Evolutionary conservation across 73 alveolate species (phyloP).

Genomic region (Urostyla sp.): DNA sequence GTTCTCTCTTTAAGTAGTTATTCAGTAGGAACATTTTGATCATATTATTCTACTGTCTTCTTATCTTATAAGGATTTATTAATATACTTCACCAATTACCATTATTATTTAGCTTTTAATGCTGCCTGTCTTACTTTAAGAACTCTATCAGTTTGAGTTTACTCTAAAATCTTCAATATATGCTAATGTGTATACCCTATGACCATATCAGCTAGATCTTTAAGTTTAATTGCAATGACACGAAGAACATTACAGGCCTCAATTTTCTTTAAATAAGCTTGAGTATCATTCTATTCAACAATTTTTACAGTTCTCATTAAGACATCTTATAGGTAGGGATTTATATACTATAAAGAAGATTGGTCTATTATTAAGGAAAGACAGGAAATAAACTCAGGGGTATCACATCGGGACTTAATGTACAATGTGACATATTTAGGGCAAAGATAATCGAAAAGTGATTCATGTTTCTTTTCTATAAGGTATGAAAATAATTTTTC

Average conservation of each 20-base stretch:
- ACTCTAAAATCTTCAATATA: constrained; percentile 39
- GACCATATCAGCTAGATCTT: constrained; percentile 68
- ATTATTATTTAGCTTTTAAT: constrained; percentile 51
- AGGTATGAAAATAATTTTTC: constrained; percentile 36
- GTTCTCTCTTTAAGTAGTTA: constrained; percentile 62
- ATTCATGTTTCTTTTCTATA: constrained; percentile 29
- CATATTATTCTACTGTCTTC: constrained; percentile 37
- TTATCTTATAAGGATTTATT: constrained; percentile 49
- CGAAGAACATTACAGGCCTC: constrained; percentile 61
- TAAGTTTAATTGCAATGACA: constrained; percentile 47
- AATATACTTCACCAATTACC: constrained; percentile 58
- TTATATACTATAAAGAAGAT: constrained; percentile 23
- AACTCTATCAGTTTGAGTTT: constrained; percentile 57
- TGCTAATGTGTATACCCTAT: constrained; percentile 50
- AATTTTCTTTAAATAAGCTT: constrained; percentile 36
- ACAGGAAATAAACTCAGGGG: constrained; percentile 39
- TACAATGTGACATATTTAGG: constrained; percentile 57
- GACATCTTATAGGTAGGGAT: constrained; percentile 42
- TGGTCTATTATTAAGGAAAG: neutral
- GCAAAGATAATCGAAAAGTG: constrained; percentile 24
- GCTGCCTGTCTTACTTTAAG: constrained; percentile 69
- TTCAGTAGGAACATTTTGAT: constrained; percentile 43
- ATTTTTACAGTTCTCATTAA: constrained; percentile 38
- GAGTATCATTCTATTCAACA: constrained; percentile 27
- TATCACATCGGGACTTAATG: constrained; percentile 50